A percentile compares a stretch with the other conserved stretches of the same genome.
These are phyloP conservation scores for Trichosporon inkin DNA, from an alignment of 1,284 basidiomycete species.

Conservation along the genomic window DNA sequence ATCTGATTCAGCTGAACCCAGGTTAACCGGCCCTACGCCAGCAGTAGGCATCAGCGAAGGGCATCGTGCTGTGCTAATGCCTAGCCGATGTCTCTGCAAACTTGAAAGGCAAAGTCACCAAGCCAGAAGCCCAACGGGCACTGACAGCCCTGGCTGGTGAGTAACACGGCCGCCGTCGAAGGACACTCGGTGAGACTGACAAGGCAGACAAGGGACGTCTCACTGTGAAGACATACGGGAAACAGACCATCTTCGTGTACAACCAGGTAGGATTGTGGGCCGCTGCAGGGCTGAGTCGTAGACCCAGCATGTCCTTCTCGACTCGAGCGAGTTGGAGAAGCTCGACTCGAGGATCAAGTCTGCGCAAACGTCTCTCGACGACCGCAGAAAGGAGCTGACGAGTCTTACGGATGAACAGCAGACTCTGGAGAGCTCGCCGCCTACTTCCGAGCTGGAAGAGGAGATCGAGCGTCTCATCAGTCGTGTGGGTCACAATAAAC, in stretches of 20 bases:
- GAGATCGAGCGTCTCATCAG: conserved; percentile 36
- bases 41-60: conserved; percentile 27
- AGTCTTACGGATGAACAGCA: conserved; percentile 58
- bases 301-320: conserved; percentile 17
- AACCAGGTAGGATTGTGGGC: conserved; percentile 38
- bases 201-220: conserved; percentile 39
- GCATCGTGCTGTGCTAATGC: neutral
- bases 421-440: conserved; percentile 61
- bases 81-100: conserved; percentile 79
- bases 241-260: conserved; percentile 59
- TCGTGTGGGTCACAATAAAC: conserved; percentile 28
- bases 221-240: conserved; percentile 58
- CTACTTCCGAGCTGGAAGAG: conserved; percentile 59
- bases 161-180: neutral
- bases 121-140: conserved; percentile 75
- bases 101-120: conserved; percentile 76
- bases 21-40: conserved; percentile 44
- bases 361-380: conserved; percentile 61
- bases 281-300: neutral
- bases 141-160: conserved; percentile 67
- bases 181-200: neutral
- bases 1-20: conserved; percentile 12
- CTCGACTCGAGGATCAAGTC: conserved; percentile 54
- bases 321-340: conserved; percentile 11
- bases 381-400: conserved; percentile 60